Evolutionary conservation across 2,329 filamentous ascomycete species (phyloP), one percentile per base, ranked within the genome.

Genomic region (Trichoderma breve): DNA sequence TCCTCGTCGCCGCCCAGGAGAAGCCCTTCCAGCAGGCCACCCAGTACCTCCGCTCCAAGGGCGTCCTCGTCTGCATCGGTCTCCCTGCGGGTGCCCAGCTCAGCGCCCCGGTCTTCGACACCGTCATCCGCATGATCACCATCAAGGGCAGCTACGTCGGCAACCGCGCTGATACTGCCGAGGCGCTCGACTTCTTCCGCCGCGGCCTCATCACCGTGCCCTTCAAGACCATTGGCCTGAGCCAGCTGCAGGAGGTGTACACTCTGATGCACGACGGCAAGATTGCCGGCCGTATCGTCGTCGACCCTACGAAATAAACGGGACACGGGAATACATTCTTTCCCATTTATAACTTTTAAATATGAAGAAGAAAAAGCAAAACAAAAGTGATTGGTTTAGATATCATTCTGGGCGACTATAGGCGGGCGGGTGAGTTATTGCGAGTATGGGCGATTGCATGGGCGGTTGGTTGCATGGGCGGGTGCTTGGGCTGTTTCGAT

Each of bases 131-230:
- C 83, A 97, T 97, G 94, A 91, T 98, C 84, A 91, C 83, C 77
- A 98, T 98, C 86, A 93, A 93, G 86, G 95, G 95, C 73, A 94
- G 91, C 77, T 98, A 98, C 80, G 95, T 98, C 76, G 95, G 95
- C 72, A 98, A 97, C 86, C 89, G 95, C 76, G 90, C 92, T 80
- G 95, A 98, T 81, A 92, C 91, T 1, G 89, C 91, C 68, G 95
- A 98, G 85, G 95, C 95, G 3, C 86, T 98, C 74, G 95, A 98
- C 76, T 98, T 98, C 85, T 98, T 89, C 86, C 85, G 88, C 71
- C 88, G 92, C 26, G 95, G 95, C 18, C 84, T 97, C 74, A 95
- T 98, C 87, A 92, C 93, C 80, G 90, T 91, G 6, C 95, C 95
- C 8, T 96, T 88, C 89, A 97, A 97, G 91, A 88, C 89, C 8